A percentile compares a stretch with the other conserved stretches of the same genome.
Evolutionary conservation across 306 rosid species (phyloP).

Genomic region (Trifolium fragiferum): DNA sequence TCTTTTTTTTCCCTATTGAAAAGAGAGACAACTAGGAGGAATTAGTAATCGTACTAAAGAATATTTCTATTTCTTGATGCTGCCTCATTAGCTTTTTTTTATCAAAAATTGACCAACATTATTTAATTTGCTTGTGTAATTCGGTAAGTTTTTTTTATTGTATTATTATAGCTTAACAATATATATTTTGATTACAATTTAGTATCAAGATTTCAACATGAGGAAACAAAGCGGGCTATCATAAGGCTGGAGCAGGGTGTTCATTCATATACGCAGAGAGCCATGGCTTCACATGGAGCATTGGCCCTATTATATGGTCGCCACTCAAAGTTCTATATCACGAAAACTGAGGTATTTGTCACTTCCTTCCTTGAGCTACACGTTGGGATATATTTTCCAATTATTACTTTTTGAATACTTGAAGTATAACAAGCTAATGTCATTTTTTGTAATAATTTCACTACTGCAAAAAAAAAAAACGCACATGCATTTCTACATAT

Average conservation of each 20-base stretch:
- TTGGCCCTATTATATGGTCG: conserved; percentile 82
- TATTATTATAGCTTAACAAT: conserved; percentile 25
- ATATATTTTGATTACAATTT: conserved; percentile 40
- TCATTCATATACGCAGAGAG: conserved; percentile 73
- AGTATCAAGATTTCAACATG: conserved; percentile 76
- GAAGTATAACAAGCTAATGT: conserved; percentile 10
- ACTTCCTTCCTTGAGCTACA: conserved; percentile 8
- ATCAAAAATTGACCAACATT: not conserved
- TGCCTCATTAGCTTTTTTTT: not conserved
- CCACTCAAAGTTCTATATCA: conserved; percentile 76
- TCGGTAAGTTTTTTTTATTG: conserved; percentile 4
- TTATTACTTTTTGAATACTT: conserved; percentile 13
- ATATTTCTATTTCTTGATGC: conserved; percentile 18
- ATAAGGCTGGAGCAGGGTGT: conserved; percentile 87
- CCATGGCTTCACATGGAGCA: conserved; percentile 86
- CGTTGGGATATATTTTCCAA: conserved; percentile 17
- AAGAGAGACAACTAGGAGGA: conserved; percentile 21
- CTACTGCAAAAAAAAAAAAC: not conserved
- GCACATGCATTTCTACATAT: conserved; percentile 9
- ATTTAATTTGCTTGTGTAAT: conserved; percentile 23
- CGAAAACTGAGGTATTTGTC: conserved; percentile 80
- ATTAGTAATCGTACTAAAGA: conserved; percentile 2
- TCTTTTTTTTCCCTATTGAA: conserved; percentile 9
- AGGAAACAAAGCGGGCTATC: conserved; percentile 71
- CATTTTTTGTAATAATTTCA: conserved; percentile 6